These are phyloP conservation scores for Codiaeum variegatum DNA, from an alignment of 441 rosid genomes.

Conservation along the genomic window DNA sequence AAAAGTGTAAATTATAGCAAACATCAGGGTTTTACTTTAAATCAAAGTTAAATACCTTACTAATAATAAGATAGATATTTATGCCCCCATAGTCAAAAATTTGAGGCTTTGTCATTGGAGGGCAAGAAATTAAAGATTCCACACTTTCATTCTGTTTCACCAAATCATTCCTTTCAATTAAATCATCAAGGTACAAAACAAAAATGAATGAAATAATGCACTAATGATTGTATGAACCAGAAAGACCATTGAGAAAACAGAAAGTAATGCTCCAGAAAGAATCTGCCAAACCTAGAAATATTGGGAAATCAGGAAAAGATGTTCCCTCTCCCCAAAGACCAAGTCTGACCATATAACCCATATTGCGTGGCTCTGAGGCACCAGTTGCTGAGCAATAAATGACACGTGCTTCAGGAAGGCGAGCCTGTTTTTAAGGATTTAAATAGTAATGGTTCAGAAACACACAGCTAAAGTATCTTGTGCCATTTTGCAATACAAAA, in stretches of 20 bases:
- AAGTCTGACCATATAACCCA: slow-evolving; percentile 99
- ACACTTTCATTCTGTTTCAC: background rate
- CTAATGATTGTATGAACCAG: background rate
- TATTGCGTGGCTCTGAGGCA: slow-evolving; percentile 98
- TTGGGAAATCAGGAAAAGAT: slow-evolving; percentile 69
- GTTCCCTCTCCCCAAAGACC: slow-evolving; percentile 99
- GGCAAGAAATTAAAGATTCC: background rate
- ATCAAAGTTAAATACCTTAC: too few relatives aligned
- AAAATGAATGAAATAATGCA: background rate
- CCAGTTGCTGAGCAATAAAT: slow-evolving; percentile 99
- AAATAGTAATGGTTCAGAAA: slow-evolving; percentile 26
- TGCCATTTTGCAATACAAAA: slow-evolving; percentile 19
- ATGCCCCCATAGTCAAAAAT: too few relatives aligned
- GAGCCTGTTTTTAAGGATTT: slow-evolving; percentile 61
- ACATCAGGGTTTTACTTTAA: too few relatives aligned
- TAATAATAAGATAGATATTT: too few relatives aligned
- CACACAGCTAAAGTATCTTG: slow-evolving; percentile 20
- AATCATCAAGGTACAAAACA: background rate
- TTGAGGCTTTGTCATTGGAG: too few relatives aligned
- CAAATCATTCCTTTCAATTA: background rate
- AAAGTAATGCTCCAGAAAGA: slow-evolving; percentile 2
- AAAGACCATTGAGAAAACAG: background rate
- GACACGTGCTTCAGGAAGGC: slow-evolving; percentile 93
- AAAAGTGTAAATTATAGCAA: too few relatives aligned
- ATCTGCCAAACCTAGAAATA: slow-evolving; percentile 61